Evolutionary conservation across 805 yeast species (phyloP), one percentile per base, ranked within the genome.

Genomic region (Metschnikowia proteae): DNA sequence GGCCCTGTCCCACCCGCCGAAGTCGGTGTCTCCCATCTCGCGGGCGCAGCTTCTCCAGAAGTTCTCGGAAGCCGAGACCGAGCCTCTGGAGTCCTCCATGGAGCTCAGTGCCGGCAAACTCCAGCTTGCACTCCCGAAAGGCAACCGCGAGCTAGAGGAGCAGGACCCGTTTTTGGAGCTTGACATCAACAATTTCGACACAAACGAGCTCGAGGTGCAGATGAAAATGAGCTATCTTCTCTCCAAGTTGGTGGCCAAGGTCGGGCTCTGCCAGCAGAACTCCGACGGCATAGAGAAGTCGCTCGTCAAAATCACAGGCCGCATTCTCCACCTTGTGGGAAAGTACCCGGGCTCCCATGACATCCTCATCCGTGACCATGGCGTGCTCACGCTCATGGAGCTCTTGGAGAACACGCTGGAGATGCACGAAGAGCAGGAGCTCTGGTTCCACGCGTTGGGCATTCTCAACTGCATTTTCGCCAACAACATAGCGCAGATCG

Each of bases 301-400:
- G 1, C 53, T 73, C 5, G 59, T 65, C 4, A 69, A 67, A 48
- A 58, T 70, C 30, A 67, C 74, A 1, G 73, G 73, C 1, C 57
- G 70, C 40, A 70, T 73, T 60, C 56, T 67, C 25, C 69, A 69
- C 43, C 54, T 72, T 40, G 68, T 69, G 4, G 65, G 65, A 49
- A 72, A 72, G 51, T 69, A 73, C 51, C 70, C 73, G 6, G 49
- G 58, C 6, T 72, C 70, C 67, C 75, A 71, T 48, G 70, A 66
- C 37, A 61, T 61, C 0, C 56, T 73, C 33, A 61, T 72, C n/a
- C 60, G 73, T 47, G 76, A 71, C 35, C 78, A 73, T 51, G 76
- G 76, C 0, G 60, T 73, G 1, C 55, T 70, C 8, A 62, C 75
- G 1, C 54, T 73, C 5, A 57, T 73, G 47, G 78, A 73, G 50